These are phyloP conservation scores for Magnolia changhungtana DNA, from an alignment of 164 flowering plant genomes.

Conservation along the genomic window DNA sequence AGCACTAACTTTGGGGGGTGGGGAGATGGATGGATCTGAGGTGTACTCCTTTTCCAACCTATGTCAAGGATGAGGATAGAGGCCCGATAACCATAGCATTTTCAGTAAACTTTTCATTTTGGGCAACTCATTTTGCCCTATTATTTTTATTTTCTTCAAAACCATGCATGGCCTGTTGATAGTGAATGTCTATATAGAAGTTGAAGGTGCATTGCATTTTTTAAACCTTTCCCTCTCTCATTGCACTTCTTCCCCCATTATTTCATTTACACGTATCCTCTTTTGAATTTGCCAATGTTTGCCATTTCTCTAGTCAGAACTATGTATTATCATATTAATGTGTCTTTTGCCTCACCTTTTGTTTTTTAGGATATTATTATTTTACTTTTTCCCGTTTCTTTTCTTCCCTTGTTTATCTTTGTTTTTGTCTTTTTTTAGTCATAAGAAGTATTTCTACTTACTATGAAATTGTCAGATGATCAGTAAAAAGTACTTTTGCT, in stretches of 20 bases:
- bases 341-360: too few relatives aligned
- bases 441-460: too few relatives aligned
- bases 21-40: background rate
- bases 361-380: too few relatives aligned
- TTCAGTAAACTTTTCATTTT: background rate
- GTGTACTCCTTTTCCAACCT: background rate
- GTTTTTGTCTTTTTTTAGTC: too few relatives aligned
- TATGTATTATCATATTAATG: too few relatives aligned
- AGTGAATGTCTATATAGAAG: background rate
- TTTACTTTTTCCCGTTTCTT: too few relatives aligned
- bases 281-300: too few relatives aligned
- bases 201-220: background rate
- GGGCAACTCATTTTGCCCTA: background rate
- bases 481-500: too few relatives aligned
- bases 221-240: background rate
- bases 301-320: too few relatives aligned
- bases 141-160: background rate
- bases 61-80: background rate
- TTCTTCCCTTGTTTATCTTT: background rate
- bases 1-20: background rate
- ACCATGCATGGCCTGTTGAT: background rate
- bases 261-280: background rate
- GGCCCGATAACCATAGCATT: background rate
- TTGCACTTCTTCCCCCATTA: background rate
- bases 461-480: too few relatives aligned